Base-by-base conservation (phyloP, 768 basidiomycete species). In the Filobasidium floriforme region DNA sequence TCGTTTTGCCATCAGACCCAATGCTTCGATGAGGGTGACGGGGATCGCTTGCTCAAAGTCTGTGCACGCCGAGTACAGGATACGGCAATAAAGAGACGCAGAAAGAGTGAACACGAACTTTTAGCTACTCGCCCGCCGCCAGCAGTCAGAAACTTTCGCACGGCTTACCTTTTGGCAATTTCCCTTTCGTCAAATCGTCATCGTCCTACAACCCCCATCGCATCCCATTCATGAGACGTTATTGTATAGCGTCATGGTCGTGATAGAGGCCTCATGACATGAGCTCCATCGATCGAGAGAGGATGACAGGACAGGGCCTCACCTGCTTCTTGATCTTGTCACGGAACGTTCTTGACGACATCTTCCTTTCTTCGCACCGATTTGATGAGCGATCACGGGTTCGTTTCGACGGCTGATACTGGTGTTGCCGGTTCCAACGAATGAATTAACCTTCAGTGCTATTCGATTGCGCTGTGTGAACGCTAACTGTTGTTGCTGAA, bases 261-360 rank as follows among this genome's bases (percentile, higher is more conserved):
- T n/a, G n/a, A n/a, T n/a, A n/a, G 32, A 37, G 32, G 32, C 32
- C 32, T 37, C 32, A 37, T 37, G 32, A 37, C 9, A 37, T 37
- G 32, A 37, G 32, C 32, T 49, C 15, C 46, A 5, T 22, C 22
- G 12, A 49, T 14, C 46, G 4, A 22, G 6, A 49, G 5, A 22
- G 22, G 46, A 49, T 18, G 46, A 3, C 18, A 22, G 4, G 15
- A 22, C 46, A 12, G 22, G 15, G 46, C 22, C 54, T 24, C 22
- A 57, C 54, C 54, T 57, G 54, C n/a, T 57, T 57, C 26, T 57
- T 57, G 22, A 57, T 57, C 54, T 57, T 57, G 54, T 57, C n/a
- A 5, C 54, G 15, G 29, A 57, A 57, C 22, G 54, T 57, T 32
- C 54, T 57, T 32, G 46, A 49, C 4, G 46, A 49, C 46, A 49